Percentiles rank a stretch among this genome's conserved stretches.
phyloP scores from a whole-genome alignment of 495 filamentous ascomycete genomes.

The Aspergillus panamensis region DNA sequence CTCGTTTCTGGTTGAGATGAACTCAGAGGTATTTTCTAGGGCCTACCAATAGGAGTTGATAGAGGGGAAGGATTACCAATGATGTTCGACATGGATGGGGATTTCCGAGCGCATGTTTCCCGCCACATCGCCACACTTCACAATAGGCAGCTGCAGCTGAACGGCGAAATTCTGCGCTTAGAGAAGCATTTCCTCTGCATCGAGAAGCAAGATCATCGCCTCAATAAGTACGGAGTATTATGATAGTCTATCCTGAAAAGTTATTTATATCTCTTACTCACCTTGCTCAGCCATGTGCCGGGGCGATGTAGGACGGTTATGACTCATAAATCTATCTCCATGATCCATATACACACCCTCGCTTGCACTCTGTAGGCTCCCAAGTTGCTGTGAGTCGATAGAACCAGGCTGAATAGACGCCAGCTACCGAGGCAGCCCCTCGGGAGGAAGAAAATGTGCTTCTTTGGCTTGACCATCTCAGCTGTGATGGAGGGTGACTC shows the following conservation, averaged over 20 bases:
- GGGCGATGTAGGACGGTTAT: slow-evolving; percentile 5
- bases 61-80: not conserved
- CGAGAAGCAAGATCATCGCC: not conserved
- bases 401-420: slow-evolving; percentile 1
- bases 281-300: not conserved
- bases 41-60: not conserved
- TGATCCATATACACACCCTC: slow-evolving; percentile 4
- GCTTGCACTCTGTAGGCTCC: slow-evolving; percentile 12
- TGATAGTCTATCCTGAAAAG: not conserved
- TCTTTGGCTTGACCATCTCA: not conserved
- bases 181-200: not conserved
- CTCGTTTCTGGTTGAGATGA: not conserved
- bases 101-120: not conserved
- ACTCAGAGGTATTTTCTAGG: not conserved
- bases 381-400: slow-evolving; percentile 12
- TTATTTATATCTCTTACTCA: not conserved
- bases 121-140: slow-evolving; percentile 17
- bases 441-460: not conserved
- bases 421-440: not conserved
- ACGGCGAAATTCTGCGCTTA: not conserved
- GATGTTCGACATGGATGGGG: slow-evolving; percentile 4
- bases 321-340: slow-evolving; percentile 8
- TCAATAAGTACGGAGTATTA: too few relatives aligned
- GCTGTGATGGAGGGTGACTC: slow-evolving; percentile 9
- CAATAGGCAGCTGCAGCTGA: slow-evolving; percentile 13